Evolutionary conservation across 805 yeast species (phyloP).

Genomic region (Monosporozyma yasuniensis): DNA sequence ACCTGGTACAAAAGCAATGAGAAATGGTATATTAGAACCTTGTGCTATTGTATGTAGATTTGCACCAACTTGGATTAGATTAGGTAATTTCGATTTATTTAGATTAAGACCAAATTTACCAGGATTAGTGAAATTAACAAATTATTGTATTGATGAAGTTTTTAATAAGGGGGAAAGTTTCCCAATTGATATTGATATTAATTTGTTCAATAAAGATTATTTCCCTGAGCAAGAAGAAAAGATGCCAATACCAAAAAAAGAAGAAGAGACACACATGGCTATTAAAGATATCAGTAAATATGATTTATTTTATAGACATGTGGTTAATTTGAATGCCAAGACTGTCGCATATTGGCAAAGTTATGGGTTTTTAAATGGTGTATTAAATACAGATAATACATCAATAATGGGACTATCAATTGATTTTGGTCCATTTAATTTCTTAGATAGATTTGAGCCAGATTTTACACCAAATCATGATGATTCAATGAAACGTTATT

Average conservation of each 20-base stretch:
- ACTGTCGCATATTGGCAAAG: constrained; percentile 81
- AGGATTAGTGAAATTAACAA: constrained; percentile 55
- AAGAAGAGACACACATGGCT: constrained; percentile 9
- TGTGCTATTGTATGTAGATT: constrained; percentile 81
- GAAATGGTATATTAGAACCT: constrained; percentile 51
- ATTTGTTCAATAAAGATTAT: constrained; percentile 19
- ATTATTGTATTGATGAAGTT: constrained; percentile 62
- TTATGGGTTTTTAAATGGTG: constrained; percentile 91
- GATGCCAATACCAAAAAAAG: constrained; percentile 10
- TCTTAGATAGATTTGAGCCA: constrained; percentile 79
- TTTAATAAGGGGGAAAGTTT: constrained; percentile 34
- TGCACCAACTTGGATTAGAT: constrained; percentile 78
- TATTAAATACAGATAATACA: constrained; percentile 88
- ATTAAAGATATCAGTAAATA: constrained; percentile 43
- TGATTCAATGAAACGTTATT: constrained; percentile 62
- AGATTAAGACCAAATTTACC: constrained; percentile 61
- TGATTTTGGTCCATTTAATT: constrained; percentile 93
- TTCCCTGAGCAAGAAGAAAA: constrained; percentile 22
- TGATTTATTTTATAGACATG: constrained; percentile 63
- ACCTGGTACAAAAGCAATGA: constrained; percentile 69
- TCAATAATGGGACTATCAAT: constrained; percentile 80
- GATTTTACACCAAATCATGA: constrained; percentile 84
- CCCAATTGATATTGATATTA: constrained; percentile 19
- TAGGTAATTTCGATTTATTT: constrained; percentile 82
- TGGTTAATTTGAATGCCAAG: constrained; percentile 62